Conservation (phyloP, 352 stramenopile species). For the Blastocystis sp. region DNA sequence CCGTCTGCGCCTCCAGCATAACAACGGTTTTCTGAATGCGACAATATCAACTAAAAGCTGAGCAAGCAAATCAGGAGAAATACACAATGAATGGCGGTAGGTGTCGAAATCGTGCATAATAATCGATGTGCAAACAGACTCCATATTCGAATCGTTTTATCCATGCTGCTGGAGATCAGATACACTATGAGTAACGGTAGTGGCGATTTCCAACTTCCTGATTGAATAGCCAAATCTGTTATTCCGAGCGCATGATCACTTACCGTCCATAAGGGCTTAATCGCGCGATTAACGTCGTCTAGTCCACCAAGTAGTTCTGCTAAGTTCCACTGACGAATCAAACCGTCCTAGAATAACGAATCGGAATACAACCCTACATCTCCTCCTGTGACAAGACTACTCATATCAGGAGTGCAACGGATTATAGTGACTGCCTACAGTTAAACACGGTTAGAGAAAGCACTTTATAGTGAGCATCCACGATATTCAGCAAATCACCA, state of each 20-base stretch:
- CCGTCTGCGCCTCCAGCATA: slow-evolving; percentile 2
- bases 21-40: background rate
- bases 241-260: slow-evolving; percentile 15
- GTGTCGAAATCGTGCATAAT: background rate
- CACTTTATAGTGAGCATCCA: slow-evolving; percentile 41
- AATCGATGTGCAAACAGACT: slow-evolving; percentile 11
- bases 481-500: background rate
- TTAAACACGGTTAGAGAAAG: background rate
- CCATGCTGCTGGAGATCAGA: background rate
- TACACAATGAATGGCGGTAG: background rate
- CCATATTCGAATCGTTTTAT: slow-evolving; percentile 47
- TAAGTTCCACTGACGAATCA: slow-evolving; percentile 41
- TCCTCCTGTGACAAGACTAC: slow-evolving; percentile 11
- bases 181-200: background rate
- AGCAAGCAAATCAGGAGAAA: background rate
- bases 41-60: background rate
- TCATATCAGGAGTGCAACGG: slow-evolving; percentile 43
- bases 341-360: background rate
- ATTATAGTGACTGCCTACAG: slow-evolving; percentile 21
- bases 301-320: slow-evolving; percentile 31
- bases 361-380: background rate
- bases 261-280: slow-evolving; percentile 17
- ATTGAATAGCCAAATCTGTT: slow-evolving; percentile 1
- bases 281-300: background rate
- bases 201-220: background rate